A percentile compares a stretch with the other conserved stretches of the same genome.
These are phyloP conservation scores for Yamadazyma sp. DNA, from an alignment of 1,139 yeast species.

Conservation along the genomic window DNA sequence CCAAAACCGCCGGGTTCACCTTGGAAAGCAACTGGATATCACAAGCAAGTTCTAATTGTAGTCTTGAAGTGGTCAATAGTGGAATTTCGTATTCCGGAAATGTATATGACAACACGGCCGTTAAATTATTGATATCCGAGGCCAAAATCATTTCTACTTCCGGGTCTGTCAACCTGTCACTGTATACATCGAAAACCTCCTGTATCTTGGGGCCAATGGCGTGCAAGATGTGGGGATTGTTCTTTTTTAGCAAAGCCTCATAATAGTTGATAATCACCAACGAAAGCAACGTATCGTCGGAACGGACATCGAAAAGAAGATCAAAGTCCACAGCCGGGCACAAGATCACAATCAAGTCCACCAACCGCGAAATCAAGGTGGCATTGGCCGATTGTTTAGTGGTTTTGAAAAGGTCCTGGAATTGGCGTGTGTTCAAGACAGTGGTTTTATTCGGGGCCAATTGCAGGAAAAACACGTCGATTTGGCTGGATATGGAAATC, in stretches of 20 bases:
- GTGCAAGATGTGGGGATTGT: slow-evolving; percentile 9
- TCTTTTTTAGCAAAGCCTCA: slow-evolving; percentile 18
- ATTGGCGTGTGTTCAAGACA: slow-evolving; percentile 9
- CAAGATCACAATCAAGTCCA: slow-evolving; percentile 23
- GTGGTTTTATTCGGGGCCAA: slow-evolving; percentile 2
- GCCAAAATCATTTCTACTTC: slow-evolving; percentile 17
- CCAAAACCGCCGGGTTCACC: slow-evolving; percentile 23
- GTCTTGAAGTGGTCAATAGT: slow-evolving; percentile 8
- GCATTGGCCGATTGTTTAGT: slow-evolving; percentile 13
- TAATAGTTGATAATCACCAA: slow-evolving; percentile 27
- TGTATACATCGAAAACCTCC: slow-evolving; percentile 14
- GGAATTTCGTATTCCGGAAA: slow-evolving; percentile 12
- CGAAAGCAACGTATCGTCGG: slow-evolving; percentile 11
- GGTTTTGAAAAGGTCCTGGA: slow-evolving; percentile 7
- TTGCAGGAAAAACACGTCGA: slow-evolving; percentile 17
- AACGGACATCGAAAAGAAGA: slow-evolving; percentile 8
- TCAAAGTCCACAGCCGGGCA: slow-evolving; percentile 14
- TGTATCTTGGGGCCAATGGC: slow-evolving; percentile 16
- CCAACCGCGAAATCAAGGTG: slow-evolving; percentile 22
- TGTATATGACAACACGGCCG: slow-evolving; percentile 19
- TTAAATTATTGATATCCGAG: slow-evolving; percentile 19
- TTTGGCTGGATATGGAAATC: slow-evolving; percentile 19
- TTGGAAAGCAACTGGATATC: slow-evolving; percentile 25
- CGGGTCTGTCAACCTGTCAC: slow-evolving; percentile 12
- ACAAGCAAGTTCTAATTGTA: slow-evolving; percentile 14